Evolutionary conservation across 495 filamentous ascomycete genomes (phyloP).

Genomic region (Talaromyces nanjingensis): DNA sequence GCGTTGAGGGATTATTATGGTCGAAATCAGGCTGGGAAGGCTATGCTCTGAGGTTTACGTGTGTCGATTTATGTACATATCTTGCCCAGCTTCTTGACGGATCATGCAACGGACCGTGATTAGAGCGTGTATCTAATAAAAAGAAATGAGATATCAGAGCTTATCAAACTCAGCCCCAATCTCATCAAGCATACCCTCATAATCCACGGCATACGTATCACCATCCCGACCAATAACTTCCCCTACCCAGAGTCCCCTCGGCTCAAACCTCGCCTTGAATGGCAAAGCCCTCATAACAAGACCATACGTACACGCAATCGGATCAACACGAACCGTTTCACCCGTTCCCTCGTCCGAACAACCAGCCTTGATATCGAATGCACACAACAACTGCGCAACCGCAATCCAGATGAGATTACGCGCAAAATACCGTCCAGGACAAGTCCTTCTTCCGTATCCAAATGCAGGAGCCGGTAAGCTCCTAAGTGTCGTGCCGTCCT

Average conservation of each 20-base stretch:
- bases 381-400: conserved; percentile 21
- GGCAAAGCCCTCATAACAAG: conserved; percentile 19
- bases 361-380: conserved; percentile 24
- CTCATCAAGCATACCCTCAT: conserved; percentile 23
- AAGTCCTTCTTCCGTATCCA: conserved; percentile 24
- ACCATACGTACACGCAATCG: conserved; percentile 19
- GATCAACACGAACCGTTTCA: conserved; percentile 15
- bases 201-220: conserved; percentile 17
- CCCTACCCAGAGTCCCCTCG: conserved; percentile 16
- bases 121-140: too few relatives aligned
- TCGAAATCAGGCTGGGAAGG: not conserved
- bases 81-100: not conserved
- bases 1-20: conserved; percentile 23
- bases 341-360: conserved; percentile 8
- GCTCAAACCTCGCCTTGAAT: conserved; percentile 19
- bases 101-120: too few relatives aligned
- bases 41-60: not conserved
- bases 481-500: conserved; percentile 12
- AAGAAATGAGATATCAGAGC: not conserved
- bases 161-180: conserved; percentile 20
- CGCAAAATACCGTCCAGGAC: conserved; percentile 22
- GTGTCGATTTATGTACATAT: not conserved
- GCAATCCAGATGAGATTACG: conserved; percentile 21
- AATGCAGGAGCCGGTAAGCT: conserved; percentile 14
- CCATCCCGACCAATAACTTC: conserved; percentile 12